These are phyloP conservation scores for Insectozyma bohioensis DNA, from an alignment of 1,139 yeast genomes.

Conservation along the genomic window DNA sequence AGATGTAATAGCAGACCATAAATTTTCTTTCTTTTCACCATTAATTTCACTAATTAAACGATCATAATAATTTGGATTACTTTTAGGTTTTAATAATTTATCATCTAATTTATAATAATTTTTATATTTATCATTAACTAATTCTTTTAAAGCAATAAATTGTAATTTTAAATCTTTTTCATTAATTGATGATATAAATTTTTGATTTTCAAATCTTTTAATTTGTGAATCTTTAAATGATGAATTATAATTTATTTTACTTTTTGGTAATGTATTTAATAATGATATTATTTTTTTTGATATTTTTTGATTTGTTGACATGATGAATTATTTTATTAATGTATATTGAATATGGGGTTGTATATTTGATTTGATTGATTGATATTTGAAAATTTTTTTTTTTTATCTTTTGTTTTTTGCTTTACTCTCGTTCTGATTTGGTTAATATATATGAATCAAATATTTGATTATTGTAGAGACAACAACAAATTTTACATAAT, in stretches of 20 bases:
- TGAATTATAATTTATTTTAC: constrained; percentile 62
- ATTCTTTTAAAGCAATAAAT: constrained; percentile 55
- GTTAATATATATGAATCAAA: too few species aligned
- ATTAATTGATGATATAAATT: constrained; percentile 19
- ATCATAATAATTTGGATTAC: constrained; percentile 77
- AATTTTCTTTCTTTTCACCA: constrained; percentile 71
- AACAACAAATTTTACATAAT: too few species aligned
- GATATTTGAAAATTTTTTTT: too few species aligned
- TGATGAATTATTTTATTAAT: constrained; percentile 7
- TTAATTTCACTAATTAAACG: constrained; percentile 68
- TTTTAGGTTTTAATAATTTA: constrained; percentile 71
- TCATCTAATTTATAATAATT: constrained; percentile 64
- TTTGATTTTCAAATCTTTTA: constrained; percentile 41
- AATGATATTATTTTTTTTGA: constrained; percentile 38
- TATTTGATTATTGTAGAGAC: too few species aligned
- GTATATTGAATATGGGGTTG: background rate
- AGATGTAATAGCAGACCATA: constrained; percentile 64
- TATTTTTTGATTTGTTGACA: constrained; percentile 24
- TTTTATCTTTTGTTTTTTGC: too few species aligned
- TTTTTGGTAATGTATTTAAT: constrained; percentile 56
- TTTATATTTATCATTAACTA: constrained; percentile 61
- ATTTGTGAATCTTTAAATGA: constrained; percentile 68
- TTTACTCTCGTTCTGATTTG: too few species aligned
- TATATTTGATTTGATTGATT: background rate
- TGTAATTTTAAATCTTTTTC: constrained; percentile 61